A percentile compares a stretch with the other conserved stretches of the same genome.
Evolutionary conservation across 2,329 filamentous ascomycete genomes (phyloP).

Genomic region (Trichoderma asperellum): DNA sequence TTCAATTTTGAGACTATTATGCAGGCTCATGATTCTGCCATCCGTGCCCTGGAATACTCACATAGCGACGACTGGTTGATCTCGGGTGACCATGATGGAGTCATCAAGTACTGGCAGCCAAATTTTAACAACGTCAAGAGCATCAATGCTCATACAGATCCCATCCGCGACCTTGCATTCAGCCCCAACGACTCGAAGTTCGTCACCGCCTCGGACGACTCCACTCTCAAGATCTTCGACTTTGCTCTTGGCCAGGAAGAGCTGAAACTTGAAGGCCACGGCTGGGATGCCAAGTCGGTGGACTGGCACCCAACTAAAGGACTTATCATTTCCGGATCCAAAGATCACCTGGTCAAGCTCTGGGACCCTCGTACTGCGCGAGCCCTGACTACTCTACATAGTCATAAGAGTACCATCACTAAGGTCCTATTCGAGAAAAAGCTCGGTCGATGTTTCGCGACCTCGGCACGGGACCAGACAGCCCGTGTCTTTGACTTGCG

Average conservation of each 20-base stretch:
- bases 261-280: conserved; percentile 84
- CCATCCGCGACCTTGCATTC: conserved; percentile 89
- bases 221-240: conserved; percentile 91
- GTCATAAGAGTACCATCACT: conserved; percentile 96
- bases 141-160: conserved; percentile 86
- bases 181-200: conserved; percentile 95
- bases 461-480: conserved; percentile 89
- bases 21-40: conserved; percentile 91
- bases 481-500: conserved; percentile 92
- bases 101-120: conserved; percentile 98
- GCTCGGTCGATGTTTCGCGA: conserved; percentile 83
- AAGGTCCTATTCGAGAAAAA: conserved; percentile 89
- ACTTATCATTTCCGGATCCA: conserved; percentile 91
- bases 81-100: conserved; percentile 90
- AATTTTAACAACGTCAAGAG: conserved; percentile 99
- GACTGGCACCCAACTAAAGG: conserved; percentile 98
- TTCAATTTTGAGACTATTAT: conserved; percentile 99
- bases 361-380: conserved; percentile 95
- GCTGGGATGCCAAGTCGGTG: conserved; percentile 95
- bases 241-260: conserved; percentile 87
- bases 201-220: conserved; percentile 93
- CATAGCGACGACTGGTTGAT: conserved; percentile 97
- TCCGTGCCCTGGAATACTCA: conserved; percentile 83
- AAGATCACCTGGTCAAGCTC: conserved; percentile 95
- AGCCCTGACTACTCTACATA: conserved; percentile 90